These are phyloP conservation scores for Suillus variegatus DNA, from an alignment of 768 basidiomycete species.

Conservation along the genomic window DNA sequence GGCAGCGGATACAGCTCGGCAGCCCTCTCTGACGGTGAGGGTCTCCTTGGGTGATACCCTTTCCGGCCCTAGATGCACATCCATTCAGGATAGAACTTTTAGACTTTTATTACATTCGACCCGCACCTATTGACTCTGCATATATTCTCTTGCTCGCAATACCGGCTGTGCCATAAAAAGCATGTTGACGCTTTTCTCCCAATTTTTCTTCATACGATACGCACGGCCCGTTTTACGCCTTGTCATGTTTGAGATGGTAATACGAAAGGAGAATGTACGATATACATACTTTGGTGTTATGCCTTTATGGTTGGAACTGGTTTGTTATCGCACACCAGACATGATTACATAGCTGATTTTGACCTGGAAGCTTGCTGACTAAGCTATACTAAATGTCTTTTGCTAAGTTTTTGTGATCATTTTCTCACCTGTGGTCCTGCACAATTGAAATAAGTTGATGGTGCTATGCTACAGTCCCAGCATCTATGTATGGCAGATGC, in stretches of 20 bases:
- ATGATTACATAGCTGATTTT: no score
- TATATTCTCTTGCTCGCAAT: constrained; percentile 12
- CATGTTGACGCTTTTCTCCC: neutral
- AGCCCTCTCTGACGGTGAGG: constrained; percentile 60
- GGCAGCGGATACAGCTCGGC: constrained; percentile 54
- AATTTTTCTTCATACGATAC: constrained; percentile 15
- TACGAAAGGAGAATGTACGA: neutral
- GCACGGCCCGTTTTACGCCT: constrained; percentile 12
- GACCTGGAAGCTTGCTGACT: no score
- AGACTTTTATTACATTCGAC: neutral
- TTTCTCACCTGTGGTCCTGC: no score
- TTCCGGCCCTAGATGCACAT: neutral
- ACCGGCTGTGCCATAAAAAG: constrained; percentile 2
- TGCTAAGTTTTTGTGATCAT: no score
- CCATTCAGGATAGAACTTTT: neutral
- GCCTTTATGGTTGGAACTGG: neutral
- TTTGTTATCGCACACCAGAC: neutral
- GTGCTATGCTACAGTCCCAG: no score
- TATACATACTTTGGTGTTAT: neutral
- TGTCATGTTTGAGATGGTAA: constrained; percentile 13
- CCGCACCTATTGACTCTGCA: constrained; percentile 8
- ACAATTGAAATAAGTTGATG: no score
- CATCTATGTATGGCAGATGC: no score
- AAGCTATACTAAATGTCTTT: no score
- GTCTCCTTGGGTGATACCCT: constrained; percentile 39